Evolutionary conservation across 1,139 yeast genomes (phyloP).

Genomic region (Saccharomyces hybrid): DNA sequence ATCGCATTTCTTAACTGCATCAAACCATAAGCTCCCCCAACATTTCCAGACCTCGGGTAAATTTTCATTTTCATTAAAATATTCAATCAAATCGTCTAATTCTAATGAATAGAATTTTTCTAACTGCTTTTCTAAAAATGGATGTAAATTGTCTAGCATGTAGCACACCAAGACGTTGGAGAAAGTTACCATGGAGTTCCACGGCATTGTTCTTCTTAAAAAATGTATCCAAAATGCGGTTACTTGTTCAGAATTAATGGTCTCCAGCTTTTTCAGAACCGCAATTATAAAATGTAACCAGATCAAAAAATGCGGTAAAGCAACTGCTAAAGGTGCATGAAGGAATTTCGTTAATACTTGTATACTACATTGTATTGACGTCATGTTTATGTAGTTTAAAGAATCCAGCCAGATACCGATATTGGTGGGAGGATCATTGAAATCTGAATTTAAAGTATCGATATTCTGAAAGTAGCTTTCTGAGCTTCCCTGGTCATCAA

Average conservation of each 20-base stretch:
- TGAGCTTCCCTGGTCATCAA: constrained; percentile 35
- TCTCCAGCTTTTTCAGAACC: constrained; percentile 56
- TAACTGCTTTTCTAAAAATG: constrained; percentile 19
- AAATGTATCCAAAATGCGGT: constrained; percentile 44
- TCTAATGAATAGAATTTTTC: constrained; percentile 15
- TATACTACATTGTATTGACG: constrained; percentile 58
- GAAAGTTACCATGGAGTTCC: constrained; percentile 51
- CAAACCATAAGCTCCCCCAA: constrained; percentile 81
- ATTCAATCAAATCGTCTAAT: constrained; percentile 32
- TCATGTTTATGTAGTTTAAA: constrained; percentile 49
- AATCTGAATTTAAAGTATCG: constrained; percentile 17
- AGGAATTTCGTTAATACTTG: constrained; percentile 58
- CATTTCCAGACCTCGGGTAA: constrained; percentile 75
- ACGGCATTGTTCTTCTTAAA: constrained; percentile 50
- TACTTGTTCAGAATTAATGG: constrained; percentile 22
- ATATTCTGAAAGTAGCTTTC: constrained; percentile 28
- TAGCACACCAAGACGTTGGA: too few species aligned
- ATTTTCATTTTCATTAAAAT: constrained; percentile 50
- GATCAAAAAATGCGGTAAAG: constrained; percentile 61
- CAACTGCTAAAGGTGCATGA: constrained; percentile 61
- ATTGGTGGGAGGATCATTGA: constrained; percentile 15
- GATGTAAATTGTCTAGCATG: constrained; percentile 20
- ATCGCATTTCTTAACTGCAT: constrained; percentile 37
- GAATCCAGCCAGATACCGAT: constrained; percentile 51
- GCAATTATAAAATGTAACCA: constrained; percentile 64